Conservation (phyloP, 2,329 filamentous ascomycete species). For the Colletotrichum spaethianum region DNA sequence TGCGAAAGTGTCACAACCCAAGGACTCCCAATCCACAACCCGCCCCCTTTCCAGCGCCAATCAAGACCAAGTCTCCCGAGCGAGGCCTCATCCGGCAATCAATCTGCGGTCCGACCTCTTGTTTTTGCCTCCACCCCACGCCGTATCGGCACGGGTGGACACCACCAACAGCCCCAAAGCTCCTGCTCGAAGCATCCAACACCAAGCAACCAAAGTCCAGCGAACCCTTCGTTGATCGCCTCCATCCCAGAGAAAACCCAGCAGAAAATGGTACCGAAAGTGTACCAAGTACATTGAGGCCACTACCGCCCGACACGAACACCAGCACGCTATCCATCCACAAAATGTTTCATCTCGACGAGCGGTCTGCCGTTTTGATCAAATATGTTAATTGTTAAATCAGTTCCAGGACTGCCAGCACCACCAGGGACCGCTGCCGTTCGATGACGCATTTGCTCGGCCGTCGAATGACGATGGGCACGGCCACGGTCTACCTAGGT, state of each 20-base stretch:
- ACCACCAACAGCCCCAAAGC: conserved; percentile 24
- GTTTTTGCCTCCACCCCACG: conserved; percentile 18
- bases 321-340: conserved; percentile 21
- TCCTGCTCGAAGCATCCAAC: conserved; percentile 25
- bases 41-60: conserved; percentile 28
- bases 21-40: conserved; percentile 29
- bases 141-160: conserved; percentile 13
- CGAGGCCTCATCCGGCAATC: conserved; percentile 39
- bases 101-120: conserved; percentile 37
- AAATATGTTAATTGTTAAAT: conserved; percentile 1
- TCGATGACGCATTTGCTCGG: conserved; percentile 34
- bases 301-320: conserved; percentile 6
- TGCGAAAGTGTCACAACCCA: conserved; percentile 31
- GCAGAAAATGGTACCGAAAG: neutral
- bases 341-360: conserved; percentile 36
- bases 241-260: conserved; percentile 2
- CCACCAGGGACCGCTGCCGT: neutral
- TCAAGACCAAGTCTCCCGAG: conserved; percentile 27
- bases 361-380: conserved; percentile 15
- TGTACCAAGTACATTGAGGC: conserved; percentile 28
- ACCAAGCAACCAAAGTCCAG: conserved; percentile 2
- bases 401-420: conserved; percentile 16
- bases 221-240: conserved; percentile 18
- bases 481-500: conserved; percentile 16
- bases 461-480: conserved; percentile 32